Base-by-base conservation (phyloP, 306 rosid genomes). In the Vachellia collinsii region DNA sequence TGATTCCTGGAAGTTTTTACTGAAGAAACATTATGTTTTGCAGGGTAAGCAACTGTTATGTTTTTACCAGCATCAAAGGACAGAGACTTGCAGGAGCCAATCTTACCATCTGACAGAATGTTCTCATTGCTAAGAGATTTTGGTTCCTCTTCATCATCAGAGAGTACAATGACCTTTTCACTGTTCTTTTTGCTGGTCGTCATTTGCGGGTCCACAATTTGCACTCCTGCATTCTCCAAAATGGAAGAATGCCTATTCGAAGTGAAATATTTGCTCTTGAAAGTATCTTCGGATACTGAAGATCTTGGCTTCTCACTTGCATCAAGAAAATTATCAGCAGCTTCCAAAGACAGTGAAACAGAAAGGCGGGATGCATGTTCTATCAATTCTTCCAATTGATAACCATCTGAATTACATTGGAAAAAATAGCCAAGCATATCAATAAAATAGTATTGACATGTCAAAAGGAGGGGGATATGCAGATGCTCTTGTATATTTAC, bases 61-160 rank as follows among this genome's bases (percentile, higher is more conserved):
- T 77, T 86, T 69, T 84, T 84, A 82, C 72, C 87, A 71, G 51
- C 83, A 82, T 66, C 75, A 63, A 58, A 75, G 44, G 87, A 62
- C 68, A 77, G 62, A 70, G 51, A 80, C 48, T 78, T 67, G 78
- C 65, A 44, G 58, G 41, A 80, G 50, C 85, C 87, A 59, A 72
- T 59, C 71, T 79, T 79, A 66, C 83, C 76, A 82, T 87, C 89
- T 53, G 86, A 77, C 80, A 70, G 75, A 82, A 74, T 75, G 84
- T 64, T 78, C 54, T 54, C 82, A 67, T 36, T 69, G 12, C 89
- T 64, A 76, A 53, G 69, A 70, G 65, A 73, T 72, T 74, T 69
- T 53, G 85, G 77, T 77, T 83, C 88, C 78, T 67, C 83, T 82
- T 95, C 99, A 80, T 91, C 97, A 86, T 95, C 99, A 61, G 97